Percentiles rank a stretch among this genome's conserved stretches.
Conservation (phyloP, 1,139 yeast genomes). For the Lodderomyces oxycetoniae region DNA sequence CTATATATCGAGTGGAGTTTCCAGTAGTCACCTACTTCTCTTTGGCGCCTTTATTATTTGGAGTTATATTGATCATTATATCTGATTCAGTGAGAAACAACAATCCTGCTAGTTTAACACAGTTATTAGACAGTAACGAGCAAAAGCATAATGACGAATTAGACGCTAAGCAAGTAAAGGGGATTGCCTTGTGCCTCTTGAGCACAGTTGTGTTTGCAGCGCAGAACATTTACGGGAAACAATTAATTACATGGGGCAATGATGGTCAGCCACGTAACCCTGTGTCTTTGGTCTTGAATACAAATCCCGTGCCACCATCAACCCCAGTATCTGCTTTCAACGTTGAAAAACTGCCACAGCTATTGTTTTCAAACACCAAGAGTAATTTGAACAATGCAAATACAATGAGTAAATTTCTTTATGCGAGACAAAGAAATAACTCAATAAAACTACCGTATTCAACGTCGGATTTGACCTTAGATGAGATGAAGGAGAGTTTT, state of each 20-base stretch:
- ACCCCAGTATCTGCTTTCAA: slow-evolving; percentile 12
- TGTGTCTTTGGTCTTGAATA: slow-evolving; percentile 27
- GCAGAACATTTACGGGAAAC: slow-evolving; percentile 42
- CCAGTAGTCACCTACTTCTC: slow-evolving; percentile 35
- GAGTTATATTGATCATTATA: slow-evolving; percentile 33
- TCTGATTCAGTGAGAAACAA: slow-evolving; percentile 22
- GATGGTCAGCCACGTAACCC: slow-evolving; percentile 18
- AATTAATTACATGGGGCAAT: slow-evolving; percentile 33
- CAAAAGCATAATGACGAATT: slow-evolving; percentile 14
- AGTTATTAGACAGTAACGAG: slow-evolving; percentile 13
- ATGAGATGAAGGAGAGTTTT: slow-evolving; percentile 22
- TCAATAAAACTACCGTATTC: slow-evolving; percentile 31
- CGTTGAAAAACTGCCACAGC: background rate
- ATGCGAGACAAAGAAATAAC: slow-evolving; percentile 24
- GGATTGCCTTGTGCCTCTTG: slow-evolving; percentile 26
- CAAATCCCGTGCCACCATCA: slow-evolving; percentile 18
- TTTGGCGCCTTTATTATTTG: slow-evolving; percentile 33
- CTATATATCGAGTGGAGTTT: slow-evolving; percentile 29
- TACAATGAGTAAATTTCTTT: slow-evolving; percentile 2
- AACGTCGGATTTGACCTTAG: slow-evolving; percentile 29
- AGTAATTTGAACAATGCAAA: background rate
- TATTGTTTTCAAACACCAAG: background rate
- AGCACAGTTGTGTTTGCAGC: slow-evolving; percentile 37
- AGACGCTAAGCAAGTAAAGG: slow-evolving; percentile 24
- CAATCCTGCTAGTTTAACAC: slow-evolving; percentile 9